Evolutionary conservation across 805 yeast genomes (phyloP), one percentile per base, ranked within the genome.

Genomic region (Metschnikowia hibisci): DNA sequence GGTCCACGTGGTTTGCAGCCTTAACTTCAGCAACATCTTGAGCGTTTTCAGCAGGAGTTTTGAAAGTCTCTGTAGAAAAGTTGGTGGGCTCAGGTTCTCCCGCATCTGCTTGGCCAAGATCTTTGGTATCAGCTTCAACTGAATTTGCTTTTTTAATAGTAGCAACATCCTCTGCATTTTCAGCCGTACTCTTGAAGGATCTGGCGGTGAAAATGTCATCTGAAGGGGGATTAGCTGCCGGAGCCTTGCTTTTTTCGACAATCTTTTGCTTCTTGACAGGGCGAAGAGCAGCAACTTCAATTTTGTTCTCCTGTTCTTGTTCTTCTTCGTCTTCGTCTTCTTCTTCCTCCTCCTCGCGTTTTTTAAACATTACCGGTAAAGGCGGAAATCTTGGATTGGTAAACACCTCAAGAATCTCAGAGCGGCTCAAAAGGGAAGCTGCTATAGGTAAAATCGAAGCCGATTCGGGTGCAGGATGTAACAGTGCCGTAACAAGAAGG

Each of bases 381-480:
- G 69, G 71, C 3, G 96, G 96, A 52, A 87, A 77, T 54, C 93
- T 71, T 32, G 96, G 95, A 54, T 84, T 84, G 42, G 78, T 74
- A 52, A 87, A 69, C 1, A 84, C 69, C 55, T 86, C 78, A 32
- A 82, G 58, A 15, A 77, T 57, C 7, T 70, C 74, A 54, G 80
- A 78, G 32, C 73, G 61, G 3, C 70, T 71, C 46, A 84, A 58
- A 5, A 84, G 55, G 2, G 69, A 64, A 10, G 78, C 61, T 1
- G 84, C 82, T 45, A 90, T 78, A 7, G 96, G 96, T 47, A 86
- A 67, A 25, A 86, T 70, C 11, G 88, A 81, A 32, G 76, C 74
- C 32, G 76, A 73, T 40, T 81, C 82, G 31, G 69, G 67, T 4
- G 84, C 87, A 2, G 96, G 96, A 57, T 75, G 79, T 32, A 87